These are phyloP conservation scores for Curvularia eragrostidis DNA, from an alignment of 2,329 filamentous ascomycete genomes.

Conservation along the genomic window DNA sequence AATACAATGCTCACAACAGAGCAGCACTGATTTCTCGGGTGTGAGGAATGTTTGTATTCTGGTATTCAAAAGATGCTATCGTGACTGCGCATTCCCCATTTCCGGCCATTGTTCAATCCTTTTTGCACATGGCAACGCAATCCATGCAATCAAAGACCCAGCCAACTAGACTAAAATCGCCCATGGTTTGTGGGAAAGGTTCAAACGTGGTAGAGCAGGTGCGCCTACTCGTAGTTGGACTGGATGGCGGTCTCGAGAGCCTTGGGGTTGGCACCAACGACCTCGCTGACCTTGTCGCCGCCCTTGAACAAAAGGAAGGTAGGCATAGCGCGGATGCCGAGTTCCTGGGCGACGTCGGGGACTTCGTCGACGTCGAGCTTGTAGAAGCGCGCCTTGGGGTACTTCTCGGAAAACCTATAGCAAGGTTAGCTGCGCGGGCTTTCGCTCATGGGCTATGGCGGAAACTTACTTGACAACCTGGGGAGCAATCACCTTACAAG, in stretches of 20 bases:
- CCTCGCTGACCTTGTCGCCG: constrained; percentile 72
- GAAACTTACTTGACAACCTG: constrained; percentile 67
- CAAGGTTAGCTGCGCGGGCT: constrained; percentile 10
- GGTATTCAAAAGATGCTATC: constrained; percentile 26
- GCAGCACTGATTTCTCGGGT: not conserved
- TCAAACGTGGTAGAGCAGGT: constrained; percentile 18
- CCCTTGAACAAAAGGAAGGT: constrained; percentile 87
- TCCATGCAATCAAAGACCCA: constrained; percentile 19
- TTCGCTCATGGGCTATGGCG: not conserved
- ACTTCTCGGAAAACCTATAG: constrained; percentile 65
- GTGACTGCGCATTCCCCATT: constrained; percentile 21
- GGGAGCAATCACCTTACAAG: constrained; percentile 90
- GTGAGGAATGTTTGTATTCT: constrained; percentile 1
- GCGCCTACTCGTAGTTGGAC: constrained; percentile 34
- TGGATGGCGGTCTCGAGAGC: constrained; percentile 65
- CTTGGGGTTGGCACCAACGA: constrained; percentile 81
- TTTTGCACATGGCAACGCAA: not conserved
- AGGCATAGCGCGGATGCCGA: constrained; percentile 88
- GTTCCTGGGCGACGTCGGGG: constrained; percentile 74
- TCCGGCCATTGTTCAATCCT: constrained; percentile 3
- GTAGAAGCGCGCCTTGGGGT: constrained; percentile 73
- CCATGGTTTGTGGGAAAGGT: constrained; percentile 10
- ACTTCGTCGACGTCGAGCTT: constrained; percentile 92
- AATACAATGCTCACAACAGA: not conserved
- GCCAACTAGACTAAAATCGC: constrained; percentile 16